Evolutionary conservation across 2,329 filamentous ascomycete genomes (phyloP).

Genomic region (Colletotrichum sp.): DNA sequence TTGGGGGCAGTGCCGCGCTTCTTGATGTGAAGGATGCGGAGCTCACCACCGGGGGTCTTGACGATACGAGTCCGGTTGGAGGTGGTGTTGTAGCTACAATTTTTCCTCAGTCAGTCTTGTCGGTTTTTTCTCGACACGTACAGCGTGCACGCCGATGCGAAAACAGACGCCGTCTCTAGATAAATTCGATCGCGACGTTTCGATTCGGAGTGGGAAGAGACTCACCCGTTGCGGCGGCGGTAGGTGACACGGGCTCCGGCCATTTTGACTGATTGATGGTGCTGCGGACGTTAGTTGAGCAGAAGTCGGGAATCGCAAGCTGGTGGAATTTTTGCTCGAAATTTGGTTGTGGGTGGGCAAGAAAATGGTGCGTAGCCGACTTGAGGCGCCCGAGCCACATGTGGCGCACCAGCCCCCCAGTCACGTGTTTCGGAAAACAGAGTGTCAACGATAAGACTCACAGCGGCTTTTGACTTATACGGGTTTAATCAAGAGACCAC

Average conservation of each 20-base stretch:
- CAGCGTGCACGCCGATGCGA: neutral
- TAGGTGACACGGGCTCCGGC: slow-evolving; percentile 66
- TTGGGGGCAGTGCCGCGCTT: slow-evolving; percentile 98
- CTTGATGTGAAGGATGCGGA: slow-evolving; percentile 98
- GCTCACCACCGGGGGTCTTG: slow-evolving; percentile 95
- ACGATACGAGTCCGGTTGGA: slow-evolving; percentile 96
- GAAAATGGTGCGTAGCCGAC: too few species aligned
- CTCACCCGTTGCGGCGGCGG: slow-evolving; percentile 83
- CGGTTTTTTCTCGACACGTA: neutral
- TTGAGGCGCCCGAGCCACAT: too few species aligned
- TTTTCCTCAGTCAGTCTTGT: slow-evolving; percentile 24
- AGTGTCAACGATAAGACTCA: too few species aligned
- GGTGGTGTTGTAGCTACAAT: slow-evolving; percentile 89
- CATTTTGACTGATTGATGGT: slow-evolving; percentile 57
- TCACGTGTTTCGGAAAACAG: too few species aligned
- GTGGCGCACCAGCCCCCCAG: too few species aligned
- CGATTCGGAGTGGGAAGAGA: slow-evolving; percentile 28
- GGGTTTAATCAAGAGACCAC: neutral
- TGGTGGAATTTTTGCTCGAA: too few species aligned
- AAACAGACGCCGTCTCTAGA: neutral
- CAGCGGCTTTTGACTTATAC: neutral
- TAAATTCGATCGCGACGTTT: neutral
- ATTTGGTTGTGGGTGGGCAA: too few species aligned
- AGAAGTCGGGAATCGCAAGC: neutral
- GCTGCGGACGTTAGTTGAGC: slow-evolving; percentile 37